These are phyloP conservation scores for Diaporthe capsici DNA, from an alignment of 2,329 filamentous ascomycete genomes.

Conservation along the genomic window DNA sequence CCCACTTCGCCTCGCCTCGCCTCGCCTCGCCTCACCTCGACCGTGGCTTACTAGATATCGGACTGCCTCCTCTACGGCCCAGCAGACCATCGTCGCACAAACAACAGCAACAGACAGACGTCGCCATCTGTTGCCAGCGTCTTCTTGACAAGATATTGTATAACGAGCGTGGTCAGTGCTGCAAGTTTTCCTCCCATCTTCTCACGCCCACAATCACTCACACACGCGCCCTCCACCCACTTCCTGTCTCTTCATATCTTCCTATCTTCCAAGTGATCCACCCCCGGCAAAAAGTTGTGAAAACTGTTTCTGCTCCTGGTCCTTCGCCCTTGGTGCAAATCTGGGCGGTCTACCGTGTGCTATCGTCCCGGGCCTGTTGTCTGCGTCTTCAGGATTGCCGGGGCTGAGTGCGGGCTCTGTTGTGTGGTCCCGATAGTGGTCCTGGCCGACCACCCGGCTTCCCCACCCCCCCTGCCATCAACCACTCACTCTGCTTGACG, in stretches of 20 bases:
- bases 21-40: neutral
- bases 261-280: neutral
- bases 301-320: neutral
- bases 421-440: slow-evolving; percentile 31
- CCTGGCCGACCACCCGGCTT: slow-evolving; percentile 11
- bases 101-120: slow-evolving; percentile 13
- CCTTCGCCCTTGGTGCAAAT: neutral
- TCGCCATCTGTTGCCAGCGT: neutral
- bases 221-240: neutral
- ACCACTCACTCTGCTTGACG: slow-evolving; percentile 23
- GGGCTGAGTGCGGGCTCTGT: slow-evolving; percentile 26
- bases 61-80: slow-evolving; percentile 23
- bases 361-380: neutral
- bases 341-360: neutral
- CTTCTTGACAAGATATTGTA: slow-evolving; percentile 16
- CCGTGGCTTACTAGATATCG: neutral
- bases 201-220: neutral
- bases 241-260: neutral
- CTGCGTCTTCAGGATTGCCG: neutral
- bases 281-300: neutral
- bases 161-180: slow-evolving; percentile 37
- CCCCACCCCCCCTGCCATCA: slow-evolving; percentile 27
- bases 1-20: neutral
- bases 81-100: slow-evolving; percentile 23
- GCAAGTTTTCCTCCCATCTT: neutral